Base-by-base conservation (phyloP, 2,329 filamentous ascomycete genomes). In the Nemania sp. region DNA sequence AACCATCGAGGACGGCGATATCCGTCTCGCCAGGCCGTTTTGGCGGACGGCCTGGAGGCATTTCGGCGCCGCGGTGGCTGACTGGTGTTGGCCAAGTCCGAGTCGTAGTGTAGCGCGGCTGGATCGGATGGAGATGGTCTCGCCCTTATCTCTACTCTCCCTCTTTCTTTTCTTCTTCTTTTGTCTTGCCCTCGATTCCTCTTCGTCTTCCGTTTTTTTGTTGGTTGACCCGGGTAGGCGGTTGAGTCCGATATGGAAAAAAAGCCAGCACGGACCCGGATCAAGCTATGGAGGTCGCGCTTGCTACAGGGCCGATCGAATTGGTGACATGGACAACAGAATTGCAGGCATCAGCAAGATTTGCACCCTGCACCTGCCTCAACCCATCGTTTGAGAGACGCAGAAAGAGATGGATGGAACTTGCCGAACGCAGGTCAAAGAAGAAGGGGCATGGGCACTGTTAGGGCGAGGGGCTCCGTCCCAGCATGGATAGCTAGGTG, bases 1-100 rank as follows among this genome's bases (percentile, higher is more conserved):
- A 32, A 65, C 62, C 74, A 59, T 81, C 78, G 64, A 67, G 67
- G 61, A 70, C 64, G 58, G 77, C 75, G 63, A 70, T 68, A 51
- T 65, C 60, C 67, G 73, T 73, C 55, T 79, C 77, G 65, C 75
- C 75, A 66, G 78, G 73, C 66, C 80, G 77, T 72, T 82, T 81
- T 34, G 72, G 71, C 48, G 76, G 75, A 65, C 78, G 76, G 69
- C 75, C 75, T 70, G 73, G 72, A 71, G 75, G 76, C 76, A 78
- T 78, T 62, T 66, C 69, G 64, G 63, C 52, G 57, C 60, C 57
- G 64, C 55, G 42, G 34, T 54, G 25, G 48, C 17, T 62, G 37
- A 47, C 42, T 32, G 25, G 52, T 34, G 50, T 56, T 50, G 46
- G 45, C 32, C 32, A 11, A 46, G 49, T 12, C 58, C 54, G 54